Base-by-base conservation (phyloP, 257 asterid species). In the Osmanthus fragrans region DNA sequence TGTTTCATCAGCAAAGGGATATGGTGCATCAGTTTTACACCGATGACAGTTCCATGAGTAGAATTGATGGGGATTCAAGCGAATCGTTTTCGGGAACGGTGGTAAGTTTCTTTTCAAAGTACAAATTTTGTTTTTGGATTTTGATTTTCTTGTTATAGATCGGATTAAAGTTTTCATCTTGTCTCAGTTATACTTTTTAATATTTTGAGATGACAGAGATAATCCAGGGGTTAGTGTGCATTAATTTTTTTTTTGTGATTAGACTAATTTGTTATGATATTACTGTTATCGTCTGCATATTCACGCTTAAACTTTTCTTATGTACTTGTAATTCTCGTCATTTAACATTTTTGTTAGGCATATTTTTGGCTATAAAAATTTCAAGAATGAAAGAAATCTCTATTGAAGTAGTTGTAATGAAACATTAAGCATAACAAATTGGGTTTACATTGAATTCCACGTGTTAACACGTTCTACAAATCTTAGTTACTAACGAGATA, bases 21-120 rank as follows among this genome's bases (percentile, higher is more conserved):
- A 81, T 19, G 64, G 85, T 92, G 77, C 90, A 88, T 83, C 97
- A 87, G 84, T 95, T 95, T 84, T 95, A 95, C 84, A 88, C 85
- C 10, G 94, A 89, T 39, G 78, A 92, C 1, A 93, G 99, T 83
- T 82, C 92, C 4, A 82, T 88, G 87, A 70, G 86, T 42, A 85
- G 92, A 79, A 87, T 93, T 72, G 97, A 93, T 78, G 96, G 98
- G 23, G 94, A 83, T 37, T 72, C 79, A 47, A 85, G 73, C 32
- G 78, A 93, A 25, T 70, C 94, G 4, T 96, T 96, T 27, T 42
- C 90, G 7, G 89, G 86, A 29, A 74, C 84, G 83, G 76, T 80
- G 95, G 99, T 95, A 72, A 77, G 45, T 69, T 9, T 74, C 23
- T 60, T 76, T 71, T 54, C 27, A 11, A 16, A 29, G 7, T 32